Base-by-base conservation (phyloP, 495 filamentous ascomycete genomes). In the Acidiella bohemica region DNA sequence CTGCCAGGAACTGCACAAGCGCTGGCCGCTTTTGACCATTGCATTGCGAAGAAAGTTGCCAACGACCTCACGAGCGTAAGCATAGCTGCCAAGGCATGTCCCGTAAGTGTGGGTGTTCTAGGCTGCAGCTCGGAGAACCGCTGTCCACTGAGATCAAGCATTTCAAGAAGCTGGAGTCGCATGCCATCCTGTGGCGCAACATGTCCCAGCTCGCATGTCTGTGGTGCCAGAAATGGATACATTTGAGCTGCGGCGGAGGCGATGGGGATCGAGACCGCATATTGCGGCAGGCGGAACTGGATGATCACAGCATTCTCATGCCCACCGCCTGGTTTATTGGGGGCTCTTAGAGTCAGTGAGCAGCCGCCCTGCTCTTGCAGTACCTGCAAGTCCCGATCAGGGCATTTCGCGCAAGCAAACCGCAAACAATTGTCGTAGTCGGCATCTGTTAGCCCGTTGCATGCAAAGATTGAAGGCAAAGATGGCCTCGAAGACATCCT, bases 261-360 rank as follows among this genome's bases (percentile, higher is more conserved):
- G 36, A 68, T 57, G 1, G 26, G 29, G 10, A 65, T 43, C 39
- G 72, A 60, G 6, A 72, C 53, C 2, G 50, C 49, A 42, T 70
- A 61, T 1, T 45, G 50, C 0, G 38, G 19, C 16, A 70, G 68
- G 3, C 71, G 64, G 42, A 73, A 66, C 47, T 75, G 71, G 14
- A 75, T 48, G 39, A 70, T 59, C 16, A 25, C 20, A n/a, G 21
- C 16, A 6, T 32, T 9, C 7, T 5, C 20, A n/a, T n/a, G n/a
- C n/a, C n/a, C n/a, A 58, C 45, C 4, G 51, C 36, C 20, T 7
- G 25, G n/a, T 52, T 56, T 29, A 14, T 28, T 27, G 23, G 16
- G 14, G 12, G 19, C 25, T 13, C 56, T 55, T 5, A 73, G 28
- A 0, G 70, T 71, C 44, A 62, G 62, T 16, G 70, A 73, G 43